Base-by-base conservation (phyloP, 768 basidiomycete genomes). In the Termitomyces sp. region DNA sequence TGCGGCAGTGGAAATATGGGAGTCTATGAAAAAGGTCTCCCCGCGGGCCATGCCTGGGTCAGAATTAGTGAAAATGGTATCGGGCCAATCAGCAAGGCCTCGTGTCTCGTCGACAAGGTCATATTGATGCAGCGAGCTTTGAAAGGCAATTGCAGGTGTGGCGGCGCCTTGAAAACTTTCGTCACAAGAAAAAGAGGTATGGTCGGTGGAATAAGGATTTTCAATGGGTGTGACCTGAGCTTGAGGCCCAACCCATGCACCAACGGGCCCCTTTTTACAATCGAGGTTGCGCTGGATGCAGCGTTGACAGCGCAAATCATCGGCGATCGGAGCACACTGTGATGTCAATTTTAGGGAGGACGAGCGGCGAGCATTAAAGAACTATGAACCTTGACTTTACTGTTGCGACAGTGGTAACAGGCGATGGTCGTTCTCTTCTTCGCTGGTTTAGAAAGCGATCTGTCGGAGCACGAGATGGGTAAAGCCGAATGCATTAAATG, bases 361-460 rank as follows among this genome's bases (percentile, higher is more conserved):
- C 29, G 54, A 40, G 7, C 25, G 13, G 4, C 5, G 10, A 25
- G 29, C 35, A 33, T 13, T 18, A 48, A 32, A 22, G 36, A 39
- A 23, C 15, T 11, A 63, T 60, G 35, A 59, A 81, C 83, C 72
- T 79, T 83, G 56, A 84, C 74, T 65, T 86, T 84, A 16, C 79
- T 75, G 31, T 65, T 63, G 7, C 84, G 77, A 63, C 84, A 86
- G 52, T 70, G 68, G 0, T 66, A 71, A 65, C 84, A 86, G 2
- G 84, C 84, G 58, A 83, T 77, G 9, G 73, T 68, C 1, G 76
- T 76, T 51, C 82, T 43, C 63, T 62, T 56, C 10, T n/a, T 36
- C 5, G 2, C 5, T 38, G n/a, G n/a, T 25, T 36, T 36, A 38
- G 35, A 23, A 13, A 11, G 56, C 58, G 45, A 42, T 59, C 23